A percentile compares a stretch with the other conserved stretches of the same genome.
Conservation (phyloP, 108 stramenopile species). For the Cylindrotheca closterium region DNA sequence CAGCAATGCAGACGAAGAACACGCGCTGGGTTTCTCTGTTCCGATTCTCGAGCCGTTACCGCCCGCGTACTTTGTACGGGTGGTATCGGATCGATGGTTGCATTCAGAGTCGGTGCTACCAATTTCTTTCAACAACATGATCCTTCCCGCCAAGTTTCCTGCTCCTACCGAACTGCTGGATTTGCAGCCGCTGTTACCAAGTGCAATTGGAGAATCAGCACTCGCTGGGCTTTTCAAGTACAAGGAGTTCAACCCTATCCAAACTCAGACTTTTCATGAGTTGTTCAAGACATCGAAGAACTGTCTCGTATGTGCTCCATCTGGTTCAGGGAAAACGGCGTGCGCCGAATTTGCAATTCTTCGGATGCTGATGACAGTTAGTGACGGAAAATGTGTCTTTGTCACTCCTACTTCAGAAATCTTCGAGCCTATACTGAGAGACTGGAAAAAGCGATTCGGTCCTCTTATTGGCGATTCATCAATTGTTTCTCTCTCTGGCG, state of each 20-base stretch:
- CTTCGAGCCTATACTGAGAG: constrained; percentile 55
- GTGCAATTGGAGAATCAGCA: constrained; percentile 78
- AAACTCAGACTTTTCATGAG: constrained; percentile 96
- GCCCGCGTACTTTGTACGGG: constrained; percentile 95
- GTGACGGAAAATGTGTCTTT: constrained; percentile 88
- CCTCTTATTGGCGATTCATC: constrained; percentile 58
- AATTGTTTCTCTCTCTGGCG: constrained; percentile 87
- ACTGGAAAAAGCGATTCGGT: constrained; percentile 84
- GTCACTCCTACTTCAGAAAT: constrained; percentile 90
- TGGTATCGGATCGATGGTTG: constrained; percentile 96
- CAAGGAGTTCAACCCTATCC: constrained; percentile 94
- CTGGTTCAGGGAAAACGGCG: constrained; percentile 89
- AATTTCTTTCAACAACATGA: constrained; percentile 93
- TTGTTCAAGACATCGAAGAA: constrained; percentile 91
- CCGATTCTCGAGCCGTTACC: constrained; percentile 95
- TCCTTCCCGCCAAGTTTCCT: constrained; percentile 94
- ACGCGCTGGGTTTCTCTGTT: constrained; percentile 89
- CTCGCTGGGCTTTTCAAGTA: constrained; percentile 69
- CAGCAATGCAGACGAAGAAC: constrained; percentile 82
- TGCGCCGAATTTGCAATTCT: constrained; percentile 96
- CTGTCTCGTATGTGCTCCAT: constrained; percentile 93
- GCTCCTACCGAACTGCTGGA: constrained; percentile 97
- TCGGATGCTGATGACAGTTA: constrained; percentile 79
- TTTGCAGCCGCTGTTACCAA: constrained; percentile 90
- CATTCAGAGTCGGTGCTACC: constrained; percentile 91